Percentiles rank a stretch among this genome's conserved stretches.
Evolutionary conservation across 257 asterid species (phyloP).

Genomic region (Gardenia jasminoides): DNA sequence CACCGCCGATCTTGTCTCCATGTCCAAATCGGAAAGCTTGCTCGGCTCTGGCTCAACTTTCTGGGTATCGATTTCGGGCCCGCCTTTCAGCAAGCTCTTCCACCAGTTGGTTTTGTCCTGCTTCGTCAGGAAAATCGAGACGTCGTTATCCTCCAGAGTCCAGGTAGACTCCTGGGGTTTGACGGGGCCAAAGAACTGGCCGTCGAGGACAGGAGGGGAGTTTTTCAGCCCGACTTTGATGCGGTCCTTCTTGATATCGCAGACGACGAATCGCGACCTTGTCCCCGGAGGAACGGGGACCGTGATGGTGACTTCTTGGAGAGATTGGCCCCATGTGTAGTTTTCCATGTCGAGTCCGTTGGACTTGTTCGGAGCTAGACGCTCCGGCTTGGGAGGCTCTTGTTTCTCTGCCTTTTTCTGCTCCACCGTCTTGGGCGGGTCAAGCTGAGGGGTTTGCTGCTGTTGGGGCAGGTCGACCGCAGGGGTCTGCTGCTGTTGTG

Average conservation of each 20-base stretch:
- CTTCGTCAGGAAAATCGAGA: slow-evolving; percentile 72
- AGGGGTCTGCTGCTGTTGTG: neutral
- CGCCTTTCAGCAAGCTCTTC: slow-evolving; percentile 34
- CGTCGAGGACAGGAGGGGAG: slow-evolving; percentile 50
- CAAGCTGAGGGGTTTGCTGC: neutral
- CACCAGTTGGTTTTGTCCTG: slow-evolving; percentile 92
- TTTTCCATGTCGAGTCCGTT: slow-evolving; percentile 44
- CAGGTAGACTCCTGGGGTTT: slow-evolving; percentile 26
- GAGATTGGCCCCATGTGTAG: slow-evolving; percentile 41
- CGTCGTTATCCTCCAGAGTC: slow-evolving; percentile 56
- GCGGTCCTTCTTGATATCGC: slow-evolving; percentile 57
- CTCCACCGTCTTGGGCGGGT: neutral
- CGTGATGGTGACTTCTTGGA: slow-evolving; percentile 29
- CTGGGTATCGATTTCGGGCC: slow-evolving; percentile 24
- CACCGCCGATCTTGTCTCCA: slow-evolving; percentile 21
- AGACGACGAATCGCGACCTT: slow-evolving; percentile 41
- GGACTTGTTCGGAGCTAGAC: slow-evolving; percentile 32
- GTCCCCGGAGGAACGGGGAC: slow-evolving; percentile 55
- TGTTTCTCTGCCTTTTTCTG: neutral
- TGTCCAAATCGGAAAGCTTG: slow-evolving; percentile 23
- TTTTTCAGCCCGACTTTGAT: slow-evolving; percentile 64
- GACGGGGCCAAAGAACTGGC: slow-evolving; percentile 20
- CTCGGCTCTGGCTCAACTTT: slow-evolving; percentile 50
- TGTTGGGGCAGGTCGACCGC: neutral
- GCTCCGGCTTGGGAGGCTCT: neutral